Conservation (phyloP, 2,329 filamentous ascomycete genomes). For the Penicillium brasilianum region DNA sequence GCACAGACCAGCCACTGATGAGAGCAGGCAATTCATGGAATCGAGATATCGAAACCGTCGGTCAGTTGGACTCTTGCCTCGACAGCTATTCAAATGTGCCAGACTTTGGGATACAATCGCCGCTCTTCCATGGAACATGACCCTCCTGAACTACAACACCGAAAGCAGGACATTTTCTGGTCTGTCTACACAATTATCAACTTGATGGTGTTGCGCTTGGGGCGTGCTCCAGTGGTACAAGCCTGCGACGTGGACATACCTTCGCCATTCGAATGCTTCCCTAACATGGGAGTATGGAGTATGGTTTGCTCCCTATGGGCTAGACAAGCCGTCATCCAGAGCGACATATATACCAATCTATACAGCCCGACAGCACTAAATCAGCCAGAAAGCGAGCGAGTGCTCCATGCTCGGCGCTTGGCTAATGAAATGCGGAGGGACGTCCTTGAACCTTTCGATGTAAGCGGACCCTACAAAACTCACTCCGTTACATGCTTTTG, state of each 20-base stretch:
- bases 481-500: neutral
- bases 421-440: conserved; percentile 35
- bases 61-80: conserved; percentile 68
- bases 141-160: conserved; percentile 35
- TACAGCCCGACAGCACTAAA: conserved; percentile 50
- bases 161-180: conserved; percentile 59
- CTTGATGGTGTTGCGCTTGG: conserved; percentile 63
- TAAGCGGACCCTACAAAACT: conserved; percentile 22
- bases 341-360: conserved; percentile 63
- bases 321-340: conserved; percentile 61
- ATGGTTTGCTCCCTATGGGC: conserved; percentile 61
- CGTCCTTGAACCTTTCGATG: conserved; percentile 39
- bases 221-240: conserved; percentile 62
- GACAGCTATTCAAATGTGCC: conserved; percentile 64
- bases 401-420: conserved; percentile 35
- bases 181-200: conserved; percentile 64
- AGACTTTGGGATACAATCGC: conserved; percentile 65
- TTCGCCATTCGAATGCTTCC: conserved; percentile 29
- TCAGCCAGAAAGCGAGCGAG: conserved; percentile 34
- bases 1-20: conserved; percentile 11
- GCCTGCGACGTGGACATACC: conserved; percentile 64
- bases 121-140: conserved; percentile 35
- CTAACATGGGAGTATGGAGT: conserved; percentile 45
- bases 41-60: conserved; percentile 66
- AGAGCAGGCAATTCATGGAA: conserved; percentile 62